These are phyloP conservation scores for Phytophthora sp. DNA, from an alignment of 352 stramenopile genomes.

Conservation along the genomic window DNA sequence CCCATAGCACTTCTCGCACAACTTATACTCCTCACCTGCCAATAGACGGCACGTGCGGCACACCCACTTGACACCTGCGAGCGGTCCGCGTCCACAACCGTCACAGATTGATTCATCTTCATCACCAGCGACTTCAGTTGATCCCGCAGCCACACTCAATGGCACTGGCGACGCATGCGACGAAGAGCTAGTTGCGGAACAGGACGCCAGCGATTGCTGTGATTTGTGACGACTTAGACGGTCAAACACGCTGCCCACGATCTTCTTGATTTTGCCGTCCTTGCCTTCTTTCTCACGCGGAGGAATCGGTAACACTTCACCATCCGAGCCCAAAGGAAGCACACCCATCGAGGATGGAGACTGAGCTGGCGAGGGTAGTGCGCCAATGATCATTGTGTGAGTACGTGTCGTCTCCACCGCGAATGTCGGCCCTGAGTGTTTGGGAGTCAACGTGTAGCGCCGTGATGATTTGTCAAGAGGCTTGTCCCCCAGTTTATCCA, in stretches of 20 bases:
- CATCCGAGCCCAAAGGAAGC: conserved; percentile 28
- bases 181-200: conserved; percentile 13
- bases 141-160: conserved; percentile 14
- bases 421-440: conserved; percentile 36
- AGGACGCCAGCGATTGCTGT: conserved; percentile 38
- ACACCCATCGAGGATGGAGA: conserved; percentile 33
- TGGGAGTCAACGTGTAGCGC: conserved; percentile 48
- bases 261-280: conserved; percentile 83
- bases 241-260: conserved; percentile 75
- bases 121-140: conserved; percentile 31
- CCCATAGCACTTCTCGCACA: conserved; percentile 82
- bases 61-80: conserved; percentile 64
- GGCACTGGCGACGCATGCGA: conserved; percentile 31
- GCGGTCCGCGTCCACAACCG: conserved; percentile 62
- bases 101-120: conserved; percentile 69
- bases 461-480: conserved; percentile 29
- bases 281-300: conserved; percentile 40
- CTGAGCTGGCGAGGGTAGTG: conserved; percentile 40
- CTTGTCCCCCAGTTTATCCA: conserved; percentile 32
- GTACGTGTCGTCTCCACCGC: conserved; percentile 41
- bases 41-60: conserved; percentile 65
- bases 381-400: conserved; percentile 42
- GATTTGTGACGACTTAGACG: conserved; percentile 73
- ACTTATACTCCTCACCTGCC: conserved; percentile 56
- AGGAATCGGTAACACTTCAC: conserved; percentile 31